Evolutionary conservation across 345 rosid genomes (phyloP).

Genomic region (Limnanthes douglasii): DNA sequence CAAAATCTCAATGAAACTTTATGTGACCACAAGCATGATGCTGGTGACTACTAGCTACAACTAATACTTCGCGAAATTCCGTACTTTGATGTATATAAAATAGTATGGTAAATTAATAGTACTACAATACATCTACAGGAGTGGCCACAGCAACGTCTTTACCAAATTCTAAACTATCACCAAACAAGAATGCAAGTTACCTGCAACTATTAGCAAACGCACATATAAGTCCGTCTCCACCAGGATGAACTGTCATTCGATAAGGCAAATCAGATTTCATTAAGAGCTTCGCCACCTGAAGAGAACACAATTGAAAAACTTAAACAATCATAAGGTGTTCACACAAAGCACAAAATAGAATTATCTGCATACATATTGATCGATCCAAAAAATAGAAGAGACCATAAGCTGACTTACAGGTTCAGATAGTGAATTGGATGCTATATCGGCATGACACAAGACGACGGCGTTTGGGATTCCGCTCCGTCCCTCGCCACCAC

Average conservation of each 20-base stretch:
- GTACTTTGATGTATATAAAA: background rate
- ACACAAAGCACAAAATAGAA: background rate
- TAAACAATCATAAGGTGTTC: background rate
- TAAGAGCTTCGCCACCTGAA: constrained; percentile 37
- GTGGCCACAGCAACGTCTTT: too few species aligned
- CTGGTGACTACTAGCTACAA: too few species aligned
- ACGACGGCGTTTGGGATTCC: constrained; percentile 70
- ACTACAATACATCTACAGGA: background rate
- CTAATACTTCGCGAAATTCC: too few species aligned
- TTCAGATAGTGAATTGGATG: constrained; percentile 42
- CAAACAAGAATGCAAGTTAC: constrained; percentile 19
- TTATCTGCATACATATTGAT: constrained; percentile 1
- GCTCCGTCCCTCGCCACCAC: constrained; percentile 79
- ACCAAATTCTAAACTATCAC: too few species aligned
- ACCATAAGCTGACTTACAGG: constrained; percentile 33
- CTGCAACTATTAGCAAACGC: constrained; percentile 63
- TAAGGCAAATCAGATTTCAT: constrained; percentile 69
- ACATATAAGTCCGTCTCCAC: constrained; percentile 60
- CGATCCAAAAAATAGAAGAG: background rate
- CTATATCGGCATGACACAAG: constrained; percentile 32
- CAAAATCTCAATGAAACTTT: too few species aligned
- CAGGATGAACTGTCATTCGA: constrained; percentile 71
- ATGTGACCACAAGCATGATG: too few species aligned
- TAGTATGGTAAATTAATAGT: background rate
- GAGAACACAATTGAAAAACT: too few species aligned